A percentile compares a stretch with the other conserved stretches of the same genome.
Evolutionary conservation across 768 basidiomycete species (phyloP).

Genomic region (Wakefieldia striispora): DNA sequence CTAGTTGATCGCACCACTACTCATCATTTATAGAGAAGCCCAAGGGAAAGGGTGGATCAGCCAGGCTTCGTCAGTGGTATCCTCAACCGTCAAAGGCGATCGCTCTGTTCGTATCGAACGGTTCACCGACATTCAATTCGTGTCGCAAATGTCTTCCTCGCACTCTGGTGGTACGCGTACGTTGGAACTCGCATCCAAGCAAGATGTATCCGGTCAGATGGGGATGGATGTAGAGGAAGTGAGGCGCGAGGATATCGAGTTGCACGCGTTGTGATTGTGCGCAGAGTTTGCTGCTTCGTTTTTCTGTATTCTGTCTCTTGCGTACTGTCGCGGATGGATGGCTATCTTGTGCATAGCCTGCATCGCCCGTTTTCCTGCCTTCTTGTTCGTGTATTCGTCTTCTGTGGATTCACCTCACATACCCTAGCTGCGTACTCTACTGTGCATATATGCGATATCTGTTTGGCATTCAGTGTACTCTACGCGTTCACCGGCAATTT

Average conservation of each 20-base stretch:
- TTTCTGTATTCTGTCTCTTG: too few relatives aligned
- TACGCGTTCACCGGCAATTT: too few relatives aligned
- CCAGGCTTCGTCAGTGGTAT: constrained; percentile 2
- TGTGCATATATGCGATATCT: too few relatives aligned
- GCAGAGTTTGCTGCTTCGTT: too few relatives aligned
- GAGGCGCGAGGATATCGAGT: constrained; percentile 47
- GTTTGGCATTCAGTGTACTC: too few relatives aligned
- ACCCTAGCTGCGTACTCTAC: too few relatives aligned
- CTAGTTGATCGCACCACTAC: constrained; percentile 37
- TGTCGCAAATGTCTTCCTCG: constrained; percentile 9
- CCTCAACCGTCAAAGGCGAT: neutral
- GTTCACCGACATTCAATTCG: constrained; percentile 26
- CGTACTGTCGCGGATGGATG: too few relatives aligned
- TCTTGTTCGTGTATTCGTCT: too few relatives aligned
- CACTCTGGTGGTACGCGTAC: neutral
- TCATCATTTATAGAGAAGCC: constrained; percentile 40
- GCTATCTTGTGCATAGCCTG: too few relatives aligned
- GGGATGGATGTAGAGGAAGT: constrained; percentile 63
- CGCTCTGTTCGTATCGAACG: constrained; percentile 11
- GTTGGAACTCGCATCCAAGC: constrained; percentile 9
- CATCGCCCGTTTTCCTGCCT: too few relatives aligned
- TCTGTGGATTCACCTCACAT: too few relatives aligned
- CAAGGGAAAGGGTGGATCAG: constrained; percentile 37
- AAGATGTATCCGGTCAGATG: neutral
- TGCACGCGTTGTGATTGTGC: neutral